phyloP scores from a whole-genome alignment of 2,329 filamentous ascomycete genomes.

The Diaporthe sp. region DNA sequence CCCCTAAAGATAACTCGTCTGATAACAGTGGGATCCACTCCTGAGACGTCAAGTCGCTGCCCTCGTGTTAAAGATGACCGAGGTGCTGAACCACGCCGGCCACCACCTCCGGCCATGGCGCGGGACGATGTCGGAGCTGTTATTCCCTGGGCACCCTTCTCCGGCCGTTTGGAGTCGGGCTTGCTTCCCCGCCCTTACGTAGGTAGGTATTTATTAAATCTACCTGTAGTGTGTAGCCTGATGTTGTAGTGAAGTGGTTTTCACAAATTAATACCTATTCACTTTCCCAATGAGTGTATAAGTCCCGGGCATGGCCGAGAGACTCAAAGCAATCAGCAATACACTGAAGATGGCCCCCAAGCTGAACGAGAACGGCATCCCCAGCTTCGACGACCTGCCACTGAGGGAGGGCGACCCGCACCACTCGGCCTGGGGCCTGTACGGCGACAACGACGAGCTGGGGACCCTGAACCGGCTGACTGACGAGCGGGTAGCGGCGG shows the following conservation, averaged over 20 bases:
- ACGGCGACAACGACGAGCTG: slow-evolving; percentile 69
- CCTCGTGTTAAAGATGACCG: slow-evolving; percentile 25
- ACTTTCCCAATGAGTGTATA: neutral
- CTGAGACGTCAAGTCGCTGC: neutral
- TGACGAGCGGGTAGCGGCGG: slow-evolving; percentile 64
- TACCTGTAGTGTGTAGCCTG: neutral
- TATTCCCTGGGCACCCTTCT: neutral
- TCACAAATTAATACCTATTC: neutral
- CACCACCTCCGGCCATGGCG: slow-evolving; percentile 7
- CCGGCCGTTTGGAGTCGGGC: slow-evolving; percentile 12
- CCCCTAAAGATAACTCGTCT: neutral
- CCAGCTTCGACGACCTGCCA: slow-evolving; percentile 63
- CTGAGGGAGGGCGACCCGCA: slow-evolving; percentile 62
- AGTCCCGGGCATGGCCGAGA: neutral
- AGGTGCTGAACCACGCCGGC: slow-evolving; percentile 9
- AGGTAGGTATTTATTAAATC: neutral
- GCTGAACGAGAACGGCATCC: slow-evolving; percentile 59
- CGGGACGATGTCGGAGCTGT: slow-evolving; percentile 31
- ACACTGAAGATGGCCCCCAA: slow-evolving; percentile 43
- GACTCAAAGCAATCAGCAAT: slow-evolving; percentile 28
- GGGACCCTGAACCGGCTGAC: slow-evolving; percentile 74
- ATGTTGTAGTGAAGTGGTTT: neutral
- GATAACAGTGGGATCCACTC: slow-evolving; percentile 8
- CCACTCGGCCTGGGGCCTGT: slow-evolving; percentile 62
- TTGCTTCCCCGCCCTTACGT: slow-evolving; percentile 17